These are phyloP conservation scores for Penicillium sp. DNA, from an alignment of 2,329 filamentous ascomycete genomes.

Conservation along the genomic window DNA sequence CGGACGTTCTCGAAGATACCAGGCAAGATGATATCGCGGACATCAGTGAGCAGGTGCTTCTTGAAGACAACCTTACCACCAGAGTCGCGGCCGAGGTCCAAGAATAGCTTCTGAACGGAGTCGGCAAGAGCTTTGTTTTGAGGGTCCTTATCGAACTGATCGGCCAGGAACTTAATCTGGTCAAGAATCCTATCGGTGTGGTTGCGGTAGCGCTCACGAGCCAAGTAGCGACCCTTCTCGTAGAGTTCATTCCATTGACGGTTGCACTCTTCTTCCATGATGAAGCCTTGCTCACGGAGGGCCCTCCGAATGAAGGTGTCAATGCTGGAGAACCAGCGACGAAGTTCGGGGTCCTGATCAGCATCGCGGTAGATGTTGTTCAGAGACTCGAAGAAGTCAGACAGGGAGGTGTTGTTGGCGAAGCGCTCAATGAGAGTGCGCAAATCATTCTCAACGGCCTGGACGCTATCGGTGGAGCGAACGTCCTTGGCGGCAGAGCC, in stretches of 20 bases:
- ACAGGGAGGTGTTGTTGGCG: slow-evolving; percentile 86
- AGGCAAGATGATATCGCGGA: slow-evolving; percentile 83
- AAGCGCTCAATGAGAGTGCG: slow-evolving; percentile 90
- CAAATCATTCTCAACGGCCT: slow-evolving; percentile 73
- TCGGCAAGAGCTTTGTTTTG: slow-evolving; percentile 79
- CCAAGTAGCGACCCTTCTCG: slow-evolving; percentile 79
- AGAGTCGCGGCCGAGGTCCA: slow-evolving; percentile 81
- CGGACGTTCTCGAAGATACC: slow-evolving; percentile 76
- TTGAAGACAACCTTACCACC: slow-evolving; percentile 87
- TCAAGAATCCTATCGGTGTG: slow-evolving; percentile 85
- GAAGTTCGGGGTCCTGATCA: slow-evolving; percentile 80
- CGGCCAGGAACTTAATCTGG: slow-evolving; percentile 83
- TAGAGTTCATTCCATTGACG: slow-evolving; percentile 81
- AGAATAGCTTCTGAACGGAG: slow-evolving; percentile 80
- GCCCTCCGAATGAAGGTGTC: slow-evolving; percentile 77
- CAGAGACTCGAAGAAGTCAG: slow-evolving; percentile 82
- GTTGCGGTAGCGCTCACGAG: slow-evolving; percentile 80
- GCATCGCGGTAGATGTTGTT: slow-evolving; percentile 83
- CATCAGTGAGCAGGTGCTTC: slow-evolving; percentile 84
- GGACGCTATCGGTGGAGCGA: slow-evolving; percentile 62
- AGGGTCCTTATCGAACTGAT: slow-evolving; percentile 85
- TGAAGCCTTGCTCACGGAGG: slow-evolving; percentile 84
- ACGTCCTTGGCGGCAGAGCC: slow-evolving; percentile 70
- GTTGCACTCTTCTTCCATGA: slow-evolving; percentile 77
- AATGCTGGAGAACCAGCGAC: slow-evolving; percentile 80